Base-by-base conservation (phyloP, 169 alveolate genomes). In the Cryptosporidium felis region DNA sequence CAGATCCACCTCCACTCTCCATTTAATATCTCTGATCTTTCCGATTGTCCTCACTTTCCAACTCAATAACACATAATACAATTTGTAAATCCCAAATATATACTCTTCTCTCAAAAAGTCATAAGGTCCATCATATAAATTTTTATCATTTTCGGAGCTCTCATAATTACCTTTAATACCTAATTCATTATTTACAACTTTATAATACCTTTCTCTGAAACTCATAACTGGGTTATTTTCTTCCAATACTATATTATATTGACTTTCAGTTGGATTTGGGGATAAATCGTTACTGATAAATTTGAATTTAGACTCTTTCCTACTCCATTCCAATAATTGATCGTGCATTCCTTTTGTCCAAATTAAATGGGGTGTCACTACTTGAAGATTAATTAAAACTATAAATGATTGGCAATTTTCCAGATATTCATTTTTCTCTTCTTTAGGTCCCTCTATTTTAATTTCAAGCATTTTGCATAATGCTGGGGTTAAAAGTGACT, bases 291-390 rank as follows among this genome's bases (percentile, higher is more conserved):
- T n/a, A n/a, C n/a, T n/a, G n/a, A n/a, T n/a, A n/a, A n/a, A n/a
- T n/a, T n/a, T n/a, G n/a, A n/a, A n/a, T 12, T 51, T 12, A 10
- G 18, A 5, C 56, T 74, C 41, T 47, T 74, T 40, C 21, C 5
- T 9, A 38, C 66, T 49, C 74, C 74, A 74, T 53, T 74, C 44
- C 40, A 40, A 49, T 56, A 74, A 74, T 18, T 74, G 30, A 16
- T 21, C n/a, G 38, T 51, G 56, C 82, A 74, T 74, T 28, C 61
- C 58, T 30, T 8, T 56, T 74, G 82, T 74, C 82, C 82, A 74
- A 53, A 74, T 74, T 74, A 74, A 53, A 23, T 51, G 14, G 56
- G n/a, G 12, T 53, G 82, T 53, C n/a, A 74, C 23, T 30, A 56
- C 56, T 3, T 74, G 41, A 34, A 40, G 36, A 32, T 21, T 30